Evolutionary conservation across 1,284 basidiomycete genomes (phyloP).

Genomic region (Tranzscheliella williamsii): DNA sequence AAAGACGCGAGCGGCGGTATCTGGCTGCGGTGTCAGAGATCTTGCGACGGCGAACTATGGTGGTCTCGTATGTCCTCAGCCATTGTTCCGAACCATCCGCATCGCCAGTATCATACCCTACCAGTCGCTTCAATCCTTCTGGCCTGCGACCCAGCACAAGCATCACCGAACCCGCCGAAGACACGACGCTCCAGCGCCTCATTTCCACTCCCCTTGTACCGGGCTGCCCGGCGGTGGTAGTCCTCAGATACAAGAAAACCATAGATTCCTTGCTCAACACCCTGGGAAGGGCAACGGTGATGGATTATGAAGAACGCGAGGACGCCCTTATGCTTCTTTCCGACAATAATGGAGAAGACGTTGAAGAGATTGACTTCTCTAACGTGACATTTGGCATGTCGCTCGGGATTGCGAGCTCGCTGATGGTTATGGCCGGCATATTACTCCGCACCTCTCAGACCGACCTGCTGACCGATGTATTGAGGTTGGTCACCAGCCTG

Average conservation of each 20-base stretch:
- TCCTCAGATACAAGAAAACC: slow-evolving; percentile 20
- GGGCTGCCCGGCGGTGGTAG: slow-evolving; percentile 10
- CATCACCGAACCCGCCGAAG: neutral
- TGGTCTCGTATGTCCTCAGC: slow-evolving; percentile 29
- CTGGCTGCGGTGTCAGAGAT: slow-evolving; percentile 29
- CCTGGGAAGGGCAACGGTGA: slow-evolving; percentile 16
- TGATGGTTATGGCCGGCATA: slow-evolving; percentile 30
- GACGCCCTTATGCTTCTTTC: slow-evolving; percentile 13
- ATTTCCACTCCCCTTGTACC: slow-evolving; percentile 19
- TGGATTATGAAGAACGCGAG: slow-evolving; percentile 23
- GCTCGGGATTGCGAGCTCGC: slow-evolving; percentile 19
- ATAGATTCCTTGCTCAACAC: slow-evolving; percentile 17
- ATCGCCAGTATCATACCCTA: slow-evolving; percentile 9
- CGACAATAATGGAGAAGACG: neutral
- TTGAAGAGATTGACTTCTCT: slow-evolving; percentile 20
- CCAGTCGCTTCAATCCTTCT: slow-evolving; percentile 24
- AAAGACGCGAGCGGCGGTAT: slow-evolving; percentile 6
- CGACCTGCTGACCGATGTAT: slow-evolving; percentile 25
- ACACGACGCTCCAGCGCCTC: slow-evolving; percentile 26
- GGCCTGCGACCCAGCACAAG: slow-evolving; percentile 5
- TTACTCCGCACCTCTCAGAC: slow-evolving; percentile 31
- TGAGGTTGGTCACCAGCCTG: slow-evolving; percentile 24
- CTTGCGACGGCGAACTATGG: slow-evolving; percentile 14
- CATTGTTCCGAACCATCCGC: slow-evolving; percentile 8
- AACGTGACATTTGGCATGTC: slow-evolving; percentile 30